phyloP scores from a whole-genome alignment of 2,329 filamentous ascomycete genomes.

The Tolypocladium sp. region DNA sequence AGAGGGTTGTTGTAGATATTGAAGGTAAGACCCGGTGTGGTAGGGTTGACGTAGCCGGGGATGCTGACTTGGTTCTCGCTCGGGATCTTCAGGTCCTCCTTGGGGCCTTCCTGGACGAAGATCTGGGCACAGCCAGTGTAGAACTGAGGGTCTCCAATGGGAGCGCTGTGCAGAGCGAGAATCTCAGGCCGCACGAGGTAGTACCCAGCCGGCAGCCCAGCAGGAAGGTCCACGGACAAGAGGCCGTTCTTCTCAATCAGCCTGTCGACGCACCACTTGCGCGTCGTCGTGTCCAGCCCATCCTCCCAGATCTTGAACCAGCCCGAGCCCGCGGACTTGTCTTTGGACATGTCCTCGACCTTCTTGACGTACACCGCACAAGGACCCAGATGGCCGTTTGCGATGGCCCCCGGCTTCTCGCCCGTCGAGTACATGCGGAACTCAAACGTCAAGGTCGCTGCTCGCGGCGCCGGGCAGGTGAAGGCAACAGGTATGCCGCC shows the following conservation, averaged over 20 bases:
- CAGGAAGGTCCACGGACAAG: slow-evolving; percentile 52
- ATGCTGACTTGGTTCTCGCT: slow-evolving; percentile 39
- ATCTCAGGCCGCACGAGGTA: slow-evolving; percentile 67
- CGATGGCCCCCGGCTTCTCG: slow-evolving; percentile 44
- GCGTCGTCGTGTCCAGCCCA: slow-evolving; percentile 46
- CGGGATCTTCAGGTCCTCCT: slow-evolving; percentile 29
- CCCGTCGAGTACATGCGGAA: slow-evolving; percentile 54
- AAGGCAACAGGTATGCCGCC: slow-evolving; percentile 36
- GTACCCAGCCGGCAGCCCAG: slow-evolving; percentile 51
- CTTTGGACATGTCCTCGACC: slow-evolving; percentile 43
- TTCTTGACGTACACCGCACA: slow-evolving; percentile 69
- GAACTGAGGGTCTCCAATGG: slow-evolving; percentile 56
- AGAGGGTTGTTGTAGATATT: slow-evolving; percentile 49
- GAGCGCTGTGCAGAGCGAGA: slow-evolving; percentile 57
- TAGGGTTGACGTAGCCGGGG: slow-evolving; percentile 52
- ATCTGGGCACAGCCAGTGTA: slow-evolving; percentile 66
- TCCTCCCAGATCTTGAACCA: slow-evolving; percentile 76
- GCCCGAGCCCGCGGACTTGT: slow-evolving; percentile 49
- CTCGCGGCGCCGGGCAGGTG: slow-evolving; percentile 39
- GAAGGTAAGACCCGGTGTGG: slow-evolving; percentile 48
- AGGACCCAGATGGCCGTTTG: slow-evolving; percentile 55
- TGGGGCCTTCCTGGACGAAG: slow-evolving; percentile 42
- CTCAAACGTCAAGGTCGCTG: slow-evolving; percentile 54
- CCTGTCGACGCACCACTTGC: slow-evolving; percentile 62
- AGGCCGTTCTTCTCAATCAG: slow-evolving; percentile 56